Evolutionary conservation across 1,284 basidiomycete species (phyloP), one percentile per base, ranked within the genome.

Genomic region (Marasmius fiardii): DNA sequence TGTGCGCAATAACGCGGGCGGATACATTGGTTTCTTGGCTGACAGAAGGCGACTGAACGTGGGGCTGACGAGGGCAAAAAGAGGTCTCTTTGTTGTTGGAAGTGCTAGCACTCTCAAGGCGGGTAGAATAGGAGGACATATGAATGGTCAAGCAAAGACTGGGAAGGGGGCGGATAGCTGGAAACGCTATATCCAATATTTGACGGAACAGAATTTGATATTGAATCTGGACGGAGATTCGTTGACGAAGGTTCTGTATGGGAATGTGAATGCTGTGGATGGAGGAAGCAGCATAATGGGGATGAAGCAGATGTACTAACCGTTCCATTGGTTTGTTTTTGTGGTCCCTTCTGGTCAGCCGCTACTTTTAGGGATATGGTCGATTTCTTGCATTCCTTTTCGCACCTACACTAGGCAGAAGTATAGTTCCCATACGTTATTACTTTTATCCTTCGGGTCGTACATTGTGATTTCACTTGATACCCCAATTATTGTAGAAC

Each of bases 41-140:
- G 95, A 98, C 70, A 79, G 85, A 62, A 75, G 94, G 55, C 73
- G 95, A 61, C 75, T 97, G 60, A 95, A 95, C 67, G 93, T 96
- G 10, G 93, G 92, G 0, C 74, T 95, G 59, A 96, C 93, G 44
- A 76, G 93, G 20, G 93, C 93, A 8, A 90, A 89, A 71, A 75
- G 90, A 54, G 92, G 88, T 34, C 69, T 95, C 59, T 90, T 95
- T 63, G 81, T 96, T 18, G 75, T 95, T 7, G 93, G 93, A 28
- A 92, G 82, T 57, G 76, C 90, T 58, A 73, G 75, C 55, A 95
- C 93, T 28, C 74, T 95, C 50, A 74, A 74, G 54, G 3, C 39
- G 2, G 39, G 39, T 7, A 41, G 20, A n/a, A 41, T 16, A 6
- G 11, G n/a, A 1, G 39, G n/a, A n/a, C n/a, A n/a, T n/a, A n/a